A percentile compares a stretch with the other conserved stretches of the same genome.
phyloP scores from a whole-genome alignment of 2,329 filamentous ascomycete genomes.

The Phyllosticta citriasiana region DNA sequence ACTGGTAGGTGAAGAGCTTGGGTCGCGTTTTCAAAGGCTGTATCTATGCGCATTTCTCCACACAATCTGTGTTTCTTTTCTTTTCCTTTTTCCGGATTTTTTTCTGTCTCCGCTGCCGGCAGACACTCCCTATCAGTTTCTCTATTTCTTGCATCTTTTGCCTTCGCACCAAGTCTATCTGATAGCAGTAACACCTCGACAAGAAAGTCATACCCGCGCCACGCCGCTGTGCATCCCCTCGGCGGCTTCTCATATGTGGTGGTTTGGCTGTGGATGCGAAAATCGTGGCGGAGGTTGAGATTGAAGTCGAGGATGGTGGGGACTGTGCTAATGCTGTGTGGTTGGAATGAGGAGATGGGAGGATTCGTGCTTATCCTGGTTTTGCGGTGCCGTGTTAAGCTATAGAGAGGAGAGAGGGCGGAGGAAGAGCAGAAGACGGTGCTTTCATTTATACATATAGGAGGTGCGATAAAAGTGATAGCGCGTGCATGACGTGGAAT shows the following conservation, averaged over 20 bases:
- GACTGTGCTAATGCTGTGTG: constrained; percentile 8
- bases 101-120: neutral
- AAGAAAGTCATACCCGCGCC: constrained; percentile 15
- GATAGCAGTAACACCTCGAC: neutral
- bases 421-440: too few relatives aligned
- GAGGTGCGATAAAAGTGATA: too few relatives aligned
- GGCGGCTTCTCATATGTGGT: constrained; percentile 21
- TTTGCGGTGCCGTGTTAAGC: too few relatives aligned
- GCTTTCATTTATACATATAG: too few relatives aligned
- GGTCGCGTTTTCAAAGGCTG: neutral
- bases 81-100: neutral
- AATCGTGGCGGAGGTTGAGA: constrained; percentile 12
- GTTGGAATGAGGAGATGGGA: neutral
- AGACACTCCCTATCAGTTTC: neutral
- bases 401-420: too few relatives aligned
- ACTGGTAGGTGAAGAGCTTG: neutral
- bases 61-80: neutral
- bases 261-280: neutral
- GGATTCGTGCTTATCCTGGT: neutral
- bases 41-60: neutral
- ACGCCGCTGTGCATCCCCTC: constrained; percentile 20
- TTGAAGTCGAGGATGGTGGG: constrained; percentile 10
- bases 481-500: too few relatives aligned
- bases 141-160: neutral
- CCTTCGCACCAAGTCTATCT: too few relatives aligned